A percentile compares a stretch with the other conserved stretches of the same genome.
These are phyloP conservation scores for Kitagawia praeruptora DNA, from an alignment of 129 eudicot genomes.

Conservation along the genomic window DNA sequence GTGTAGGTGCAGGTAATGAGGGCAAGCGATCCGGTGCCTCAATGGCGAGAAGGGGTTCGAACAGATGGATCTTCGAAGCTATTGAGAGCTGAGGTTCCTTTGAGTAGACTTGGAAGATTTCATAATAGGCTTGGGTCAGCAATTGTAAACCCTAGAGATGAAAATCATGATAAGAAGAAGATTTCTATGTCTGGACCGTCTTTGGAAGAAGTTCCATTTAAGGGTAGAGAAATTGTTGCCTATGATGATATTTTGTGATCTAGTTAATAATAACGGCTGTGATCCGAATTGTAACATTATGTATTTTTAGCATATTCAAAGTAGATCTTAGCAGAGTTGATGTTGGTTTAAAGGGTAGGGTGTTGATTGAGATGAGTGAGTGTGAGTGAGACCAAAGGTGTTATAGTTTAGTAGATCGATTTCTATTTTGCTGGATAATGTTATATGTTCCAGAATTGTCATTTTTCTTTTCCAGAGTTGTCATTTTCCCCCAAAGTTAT, in stretches of 20 bases:
- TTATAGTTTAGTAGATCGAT: not conserved
- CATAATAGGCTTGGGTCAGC: constrained; percentile 59
- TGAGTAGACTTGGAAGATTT: constrained; percentile 82
- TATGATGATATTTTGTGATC: constrained; percentile 83
- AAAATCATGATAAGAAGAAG: constrained; percentile 6
- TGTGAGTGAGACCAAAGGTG: not conserved
- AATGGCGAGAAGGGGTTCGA: constrained; percentile 55
- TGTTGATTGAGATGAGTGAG: not conserved
- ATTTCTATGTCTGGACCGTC: constrained; percentile 11
- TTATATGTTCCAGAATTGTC: not conserved
- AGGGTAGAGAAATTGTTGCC: constrained; percentile 84
- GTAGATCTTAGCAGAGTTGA: not conserved
- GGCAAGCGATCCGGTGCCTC: constrained; percentile 68
- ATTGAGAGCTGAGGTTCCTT: constrained; percentile 64
- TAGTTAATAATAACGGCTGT: not conserved
- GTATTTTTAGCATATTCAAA: not conserved
- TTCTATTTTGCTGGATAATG: constrained; percentile 2
- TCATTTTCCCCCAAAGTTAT: not conserved
- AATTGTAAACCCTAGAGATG: constrained; percentile 60
- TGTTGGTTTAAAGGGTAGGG: not conserved
- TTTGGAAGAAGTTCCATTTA: constrained; percentile 35
- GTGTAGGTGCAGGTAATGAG: constrained; percentile 69
- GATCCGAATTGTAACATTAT: constrained; percentile 26
- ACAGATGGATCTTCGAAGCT: constrained; percentile 53
- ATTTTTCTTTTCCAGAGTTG: not conserved